phyloP scores from a whole-genome alignment of 345 rosid species.

The Salix suchowensis region DNA sequence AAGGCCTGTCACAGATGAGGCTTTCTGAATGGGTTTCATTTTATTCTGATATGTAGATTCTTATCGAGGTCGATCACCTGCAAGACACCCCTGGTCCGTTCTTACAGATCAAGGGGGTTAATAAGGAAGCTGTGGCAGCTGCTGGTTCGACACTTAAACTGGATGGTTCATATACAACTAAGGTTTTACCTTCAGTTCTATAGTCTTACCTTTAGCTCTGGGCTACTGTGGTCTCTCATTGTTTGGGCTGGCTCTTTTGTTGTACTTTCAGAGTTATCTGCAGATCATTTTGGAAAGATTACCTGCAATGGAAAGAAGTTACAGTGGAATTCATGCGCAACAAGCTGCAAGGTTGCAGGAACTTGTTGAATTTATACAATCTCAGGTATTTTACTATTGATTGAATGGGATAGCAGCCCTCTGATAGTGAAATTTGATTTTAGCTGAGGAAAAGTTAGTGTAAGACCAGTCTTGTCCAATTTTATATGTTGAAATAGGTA shows the following conservation, averaged over 20 bases:
- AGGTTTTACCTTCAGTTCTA: constrained; percentile 45
- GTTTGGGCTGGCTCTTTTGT: constrained; percentile 1
- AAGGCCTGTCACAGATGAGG: background rate
- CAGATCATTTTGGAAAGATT: constrained; percentile 83
- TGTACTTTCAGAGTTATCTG: constrained; percentile 61
- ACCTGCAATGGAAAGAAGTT: constrained; percentile 65
- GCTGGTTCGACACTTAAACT: constrained; percentile 87
- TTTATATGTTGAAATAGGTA: background rate
- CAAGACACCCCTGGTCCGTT: constrained; percentile 77
- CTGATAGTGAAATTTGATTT: background rate
- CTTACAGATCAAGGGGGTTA: constrained; percentile 93
- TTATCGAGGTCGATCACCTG: constrained; percentile 90
- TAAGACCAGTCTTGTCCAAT: background rate
- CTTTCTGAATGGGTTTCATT: constrained; percentile 1
- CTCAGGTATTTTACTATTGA: constrained; percentile 54
- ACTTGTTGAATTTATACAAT: constrained; percentile 80
- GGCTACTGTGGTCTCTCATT: background rate
- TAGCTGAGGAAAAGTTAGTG: background rate
- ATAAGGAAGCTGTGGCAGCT: constrained; percentile 85
- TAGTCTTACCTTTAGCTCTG: background rate
- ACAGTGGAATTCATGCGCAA: constrained; percentile 64
- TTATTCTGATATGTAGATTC: constrained; percentile 46
- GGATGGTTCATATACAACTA: constrained; percentile 92
- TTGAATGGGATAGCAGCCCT: background rate
- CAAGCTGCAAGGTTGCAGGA: constrained; percentile 90